Conservation (phyloP, 768 basidiomycete genomes). For the Boletus pseudopeckii region DNA sequence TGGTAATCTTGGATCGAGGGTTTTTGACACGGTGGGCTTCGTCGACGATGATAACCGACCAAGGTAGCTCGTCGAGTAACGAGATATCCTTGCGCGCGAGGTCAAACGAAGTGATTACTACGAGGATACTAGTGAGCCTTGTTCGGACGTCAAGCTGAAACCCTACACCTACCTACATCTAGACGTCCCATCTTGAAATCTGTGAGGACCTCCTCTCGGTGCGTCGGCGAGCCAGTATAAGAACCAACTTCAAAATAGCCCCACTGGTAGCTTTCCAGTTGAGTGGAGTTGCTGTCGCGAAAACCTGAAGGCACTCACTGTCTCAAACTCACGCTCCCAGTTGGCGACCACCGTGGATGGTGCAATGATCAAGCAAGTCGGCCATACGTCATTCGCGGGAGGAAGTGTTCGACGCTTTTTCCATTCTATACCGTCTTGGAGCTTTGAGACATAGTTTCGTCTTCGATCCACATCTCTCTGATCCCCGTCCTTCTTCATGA, state of each 20-base stretch:
- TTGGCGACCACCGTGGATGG: constrained; percentile 82
- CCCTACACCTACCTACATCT: constrained; percentile 65
- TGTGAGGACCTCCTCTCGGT: constrained; percentile 53
- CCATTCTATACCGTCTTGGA: constrained; percentile 63
- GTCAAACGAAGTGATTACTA: constrained; percentile 83
- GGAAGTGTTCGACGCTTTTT: constrained; percentile 51
- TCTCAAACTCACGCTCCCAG: constrained; percentile 87
- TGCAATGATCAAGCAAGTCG: constrained; percentile 84
- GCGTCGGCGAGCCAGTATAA: constrained; percentile 53
- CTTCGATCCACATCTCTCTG: constrained; percentile 63
- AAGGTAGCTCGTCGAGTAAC: constrained; percentile 61
- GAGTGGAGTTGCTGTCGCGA: background rate
- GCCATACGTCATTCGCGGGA: constrained; percentile 69
- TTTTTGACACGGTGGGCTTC: constrained; percentile 93
- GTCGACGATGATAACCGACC: constrained; percentile 77
- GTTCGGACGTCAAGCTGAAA: background rate
- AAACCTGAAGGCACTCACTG: constrained; percentile 40
- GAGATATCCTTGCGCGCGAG: constrained; percentile 70
- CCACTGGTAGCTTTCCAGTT: constrained; percentile 54
- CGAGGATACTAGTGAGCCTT: background rate
- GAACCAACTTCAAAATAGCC: constrained; percentile 87
- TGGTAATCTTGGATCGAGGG: constrained; percentile 56
- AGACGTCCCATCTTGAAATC: constrained; percentile 81
- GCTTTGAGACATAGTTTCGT: constrained; percentile 56
- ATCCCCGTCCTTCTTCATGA: constrained; percentile 81